These are phyloP conservation scores for Penicillium egyptiacum DNA, from an alignment of 495 filamentous ascomycete species.

Conservation along the genomic window DNA sequence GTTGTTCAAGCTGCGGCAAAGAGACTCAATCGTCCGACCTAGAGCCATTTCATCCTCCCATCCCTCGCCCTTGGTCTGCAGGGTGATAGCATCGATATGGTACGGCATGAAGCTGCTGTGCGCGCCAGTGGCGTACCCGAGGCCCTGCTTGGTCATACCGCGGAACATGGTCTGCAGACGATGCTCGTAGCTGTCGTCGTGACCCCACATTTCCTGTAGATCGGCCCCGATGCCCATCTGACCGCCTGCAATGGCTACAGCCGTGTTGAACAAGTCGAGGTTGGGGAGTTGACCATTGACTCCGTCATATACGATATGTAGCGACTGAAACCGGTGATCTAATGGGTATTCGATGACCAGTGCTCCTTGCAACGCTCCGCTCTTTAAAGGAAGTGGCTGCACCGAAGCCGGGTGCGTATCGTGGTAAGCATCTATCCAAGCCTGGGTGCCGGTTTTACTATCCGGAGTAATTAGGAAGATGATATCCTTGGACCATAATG, in stretches of 20 bases:
- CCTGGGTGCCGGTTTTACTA: conserved; percentile 86
- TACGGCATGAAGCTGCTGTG: conserved; percentile 97
- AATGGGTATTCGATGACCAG: conserved; percentile 91
- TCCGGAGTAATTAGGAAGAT: conserved; percentile 88
- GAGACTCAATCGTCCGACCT: conserved; percentile 82
- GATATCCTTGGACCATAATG: conserved; percentile 97
- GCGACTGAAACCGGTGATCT: conserved; percentile 73
- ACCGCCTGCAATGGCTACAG: conserved; percentile 79
- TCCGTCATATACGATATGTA: conserved; percentile 94
- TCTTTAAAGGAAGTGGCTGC: conserved; percentile 82
- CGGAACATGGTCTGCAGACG: conserved; percentile 87
- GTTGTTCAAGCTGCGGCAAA: conserved; percentile 92
- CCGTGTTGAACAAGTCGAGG: conserved; percentile 91
- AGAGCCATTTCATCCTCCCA: conserved; percentile 98
- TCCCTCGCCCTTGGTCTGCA: conserved; percentile 84
- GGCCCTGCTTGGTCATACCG: conserved; percentile 88
- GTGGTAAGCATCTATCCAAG: conserved; percentile 98
- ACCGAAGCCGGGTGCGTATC: conserved; percentile 72
- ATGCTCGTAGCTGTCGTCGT: conserved; percentile 77
- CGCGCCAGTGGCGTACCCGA: conserved; percentile 86
- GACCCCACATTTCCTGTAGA: conserved; percentile 84
- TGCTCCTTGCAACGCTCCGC: conserved; percentile 88
- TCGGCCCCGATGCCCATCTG: conserved; percentile 87
- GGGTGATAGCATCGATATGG: conserved; percentile 93
- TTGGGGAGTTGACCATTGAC: conserved; percentile 96